Evolutionary conservation across 179 eudicot genomes (phyloP).

Genomic region (Nepenthes alata): DNA sequence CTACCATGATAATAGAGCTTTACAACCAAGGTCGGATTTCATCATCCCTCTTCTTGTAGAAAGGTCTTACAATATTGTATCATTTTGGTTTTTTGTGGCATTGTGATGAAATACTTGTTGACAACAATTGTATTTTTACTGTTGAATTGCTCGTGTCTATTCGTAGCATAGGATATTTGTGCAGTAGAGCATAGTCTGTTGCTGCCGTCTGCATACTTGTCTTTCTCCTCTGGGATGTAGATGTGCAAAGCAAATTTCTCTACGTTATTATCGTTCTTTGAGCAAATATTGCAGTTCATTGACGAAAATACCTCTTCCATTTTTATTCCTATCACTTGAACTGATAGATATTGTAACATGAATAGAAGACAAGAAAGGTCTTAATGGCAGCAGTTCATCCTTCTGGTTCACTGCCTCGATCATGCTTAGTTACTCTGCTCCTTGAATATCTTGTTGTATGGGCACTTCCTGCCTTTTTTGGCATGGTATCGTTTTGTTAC

Average conservation of each 20-base stretch:
- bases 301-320: no score
- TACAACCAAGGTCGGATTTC: constrained; percentile 31
- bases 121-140: constrained; percentile 22
- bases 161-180: constrained; percentile 19
- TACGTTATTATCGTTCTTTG: background rate
- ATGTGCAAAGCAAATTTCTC: constrained; percentile 14
- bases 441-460: no score
- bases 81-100: constrained; percentile 18
- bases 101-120: constrained; percentile 27
- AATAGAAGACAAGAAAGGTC: no score
- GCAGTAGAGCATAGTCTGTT: constrained; percentile 13
- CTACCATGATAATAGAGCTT: constrained; percentile 17
- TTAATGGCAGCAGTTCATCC: no score
- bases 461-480: no score
- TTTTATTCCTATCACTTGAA: no score
- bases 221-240: constrained; percentile 11
- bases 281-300: no score
- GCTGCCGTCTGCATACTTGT: constrained; percentile 12
- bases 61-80: constrained; percentile 12
- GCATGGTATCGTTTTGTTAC: no score
- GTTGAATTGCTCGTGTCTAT: constrained; percentile 13
- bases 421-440: no score
- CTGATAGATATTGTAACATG: no score
- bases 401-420: no score
- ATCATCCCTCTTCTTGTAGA: constrained; percentile 27